phyloP scores from a whole-genome alignment of 225 moss, liverwort and hornwort species.

The Polytrichum formosum region DNA sequence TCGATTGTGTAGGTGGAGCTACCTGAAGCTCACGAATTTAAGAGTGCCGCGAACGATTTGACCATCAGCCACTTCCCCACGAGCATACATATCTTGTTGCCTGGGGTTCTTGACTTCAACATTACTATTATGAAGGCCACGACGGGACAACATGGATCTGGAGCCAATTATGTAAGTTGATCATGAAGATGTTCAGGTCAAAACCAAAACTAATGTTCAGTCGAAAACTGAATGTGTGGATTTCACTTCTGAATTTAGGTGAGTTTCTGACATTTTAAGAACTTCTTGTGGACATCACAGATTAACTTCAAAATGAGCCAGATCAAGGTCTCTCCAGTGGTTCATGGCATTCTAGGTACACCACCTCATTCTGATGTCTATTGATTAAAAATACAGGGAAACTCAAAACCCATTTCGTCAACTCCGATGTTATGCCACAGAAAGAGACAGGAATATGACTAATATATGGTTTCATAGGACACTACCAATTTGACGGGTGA shows the following conservation, averaged over 20 bases:
- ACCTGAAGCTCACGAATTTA: slow-evolving; percentile 7
- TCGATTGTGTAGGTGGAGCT: slow-evolving; percentile 6
- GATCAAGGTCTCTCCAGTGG: slow-evolving; percentile 42
- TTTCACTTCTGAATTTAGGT: too few species aligned
- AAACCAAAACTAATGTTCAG: too few species aligned
- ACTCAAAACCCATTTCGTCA: too few species aligned
- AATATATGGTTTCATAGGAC: too few species aligned
- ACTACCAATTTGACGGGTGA: too few species aligned
- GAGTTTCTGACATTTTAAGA: too few species aligned
- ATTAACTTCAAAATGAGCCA: slow-evolving; percentile 45
- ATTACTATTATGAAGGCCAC: slow-evolving; percentile 32
- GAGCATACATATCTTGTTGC: slow-evolving; percentile 26
- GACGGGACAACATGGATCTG: slow-evolving; percentile 32
- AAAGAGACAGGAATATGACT: too few species aligned
- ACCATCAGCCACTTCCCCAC: slow-evolving; percentile 17
- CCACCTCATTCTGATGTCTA: too few species aligned
- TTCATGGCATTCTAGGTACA: slow-evolving; percentile 55
- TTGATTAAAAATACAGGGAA: too few species aligned
- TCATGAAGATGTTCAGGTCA: neutral
- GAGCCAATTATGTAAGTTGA: slow-evolving; percentile 45
- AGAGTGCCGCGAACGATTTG: slow-evolving; percentile 30
- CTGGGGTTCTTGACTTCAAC: slow-evolving; percentile 35
- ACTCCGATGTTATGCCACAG: too few species aligned
- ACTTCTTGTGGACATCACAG: slow-evolving; percentile 13
- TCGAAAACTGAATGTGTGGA: too few species aligned